Percentiles rank a stretch among this genome's conserved stretches.
phyloP scores from a whole-genome alignment of 2,329 filamentous ascomycete genomes.

The Pestalotiopsis sp. region DNA sequence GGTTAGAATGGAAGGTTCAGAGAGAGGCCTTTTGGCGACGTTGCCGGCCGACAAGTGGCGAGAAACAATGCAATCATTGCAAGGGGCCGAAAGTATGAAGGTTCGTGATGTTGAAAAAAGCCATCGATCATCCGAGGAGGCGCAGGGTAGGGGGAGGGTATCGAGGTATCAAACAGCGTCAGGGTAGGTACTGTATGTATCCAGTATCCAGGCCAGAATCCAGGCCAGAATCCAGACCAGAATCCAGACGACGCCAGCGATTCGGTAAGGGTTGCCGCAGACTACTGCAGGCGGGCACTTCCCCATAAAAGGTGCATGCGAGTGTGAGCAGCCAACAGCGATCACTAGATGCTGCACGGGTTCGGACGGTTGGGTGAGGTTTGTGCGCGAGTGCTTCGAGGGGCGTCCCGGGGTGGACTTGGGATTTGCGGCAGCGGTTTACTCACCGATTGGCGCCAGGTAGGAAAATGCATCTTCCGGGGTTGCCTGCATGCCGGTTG shows the following conservation, averaged over 20 bases:
- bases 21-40: not conserved
- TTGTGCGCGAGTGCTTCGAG: slow-evolving; percentile 17
- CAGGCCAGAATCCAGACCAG: not conserved
- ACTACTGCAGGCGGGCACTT: slow-evolving; percentile 22
- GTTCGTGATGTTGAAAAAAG: not conserved
- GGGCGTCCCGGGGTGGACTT: slow-evolving; percentile 17
- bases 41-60: not conserved
- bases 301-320: slow-evolving; percentile 34
- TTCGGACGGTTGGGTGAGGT: slow-evolving; percentile 49
- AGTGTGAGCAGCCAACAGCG: slow-evolving; percentile 45
- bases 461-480: slow-evolving; percentile 50
- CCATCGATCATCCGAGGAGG: not conserved
- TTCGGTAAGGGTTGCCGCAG: slow-evolving; percentile 28
- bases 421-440: slow-evolving; percentile 26
- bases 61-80: not conserved
- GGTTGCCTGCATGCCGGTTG: slow-evolving; percentile 43
- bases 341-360: slow-evolving; percentile 46
- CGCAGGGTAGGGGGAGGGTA: not conserved
- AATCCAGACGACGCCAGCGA: slow-evolving; percentile 18
- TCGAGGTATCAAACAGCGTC: too few species aligned
- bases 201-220: not conserved
- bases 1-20: slow-evolving; percentile 14
- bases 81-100: not conserved
- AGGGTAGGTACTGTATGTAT: too few species aligned
- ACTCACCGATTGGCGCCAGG: slow-evolving; percentile 60